Percentiles rank a stretch among this genome's conserved stretches.
These are phyloP conservation scores for Psidium friedrichsthalianum DNA, from an alignment of 345 rosid species.

Conservation along the genomic window DNA sequence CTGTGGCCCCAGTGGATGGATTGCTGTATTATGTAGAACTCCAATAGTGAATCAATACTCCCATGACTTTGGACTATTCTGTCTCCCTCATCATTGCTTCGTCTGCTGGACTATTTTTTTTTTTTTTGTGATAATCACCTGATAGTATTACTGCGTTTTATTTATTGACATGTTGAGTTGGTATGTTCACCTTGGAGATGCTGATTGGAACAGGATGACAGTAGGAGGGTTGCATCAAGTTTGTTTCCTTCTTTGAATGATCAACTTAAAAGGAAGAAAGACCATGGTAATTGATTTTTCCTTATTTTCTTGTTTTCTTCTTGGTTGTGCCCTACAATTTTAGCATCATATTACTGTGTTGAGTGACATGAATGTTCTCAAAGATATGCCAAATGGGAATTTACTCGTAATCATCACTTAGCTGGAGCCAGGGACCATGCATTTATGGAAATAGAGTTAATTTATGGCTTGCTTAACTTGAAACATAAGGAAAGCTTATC, in stretches of 20 bases:
- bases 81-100: neutral
- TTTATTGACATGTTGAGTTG: neutral
- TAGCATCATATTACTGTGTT: neutral
- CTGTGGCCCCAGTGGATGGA: neutral
- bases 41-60: neutral
- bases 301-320: neutral
- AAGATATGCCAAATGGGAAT: neutral
- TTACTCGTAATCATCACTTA: neutral
- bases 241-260: conserved; percentile 66
- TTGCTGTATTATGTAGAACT: neutral
- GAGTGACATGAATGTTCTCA: neutral
- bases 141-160: neutral
- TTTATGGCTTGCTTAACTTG: neutral
- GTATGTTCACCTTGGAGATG: neutral
- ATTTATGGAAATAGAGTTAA: neutral
- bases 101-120: neutral
- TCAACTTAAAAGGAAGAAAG: conserved; percentile 57
- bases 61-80: neutral
- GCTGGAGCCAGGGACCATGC: neutral
- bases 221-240: conserved; percentile 59
- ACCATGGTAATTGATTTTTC: conserved; percentile 45
- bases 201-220: conserved; percentile 61
- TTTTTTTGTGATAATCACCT: neutral
- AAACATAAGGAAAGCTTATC: neutral
- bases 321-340: neutral